A percentile compares a stretch with the other conserved stretches of the same genome.
Evolutionary conservation across 805 yeast species (phyloP).

Genomic region (Wickerhamiella australiensis): DNA sequence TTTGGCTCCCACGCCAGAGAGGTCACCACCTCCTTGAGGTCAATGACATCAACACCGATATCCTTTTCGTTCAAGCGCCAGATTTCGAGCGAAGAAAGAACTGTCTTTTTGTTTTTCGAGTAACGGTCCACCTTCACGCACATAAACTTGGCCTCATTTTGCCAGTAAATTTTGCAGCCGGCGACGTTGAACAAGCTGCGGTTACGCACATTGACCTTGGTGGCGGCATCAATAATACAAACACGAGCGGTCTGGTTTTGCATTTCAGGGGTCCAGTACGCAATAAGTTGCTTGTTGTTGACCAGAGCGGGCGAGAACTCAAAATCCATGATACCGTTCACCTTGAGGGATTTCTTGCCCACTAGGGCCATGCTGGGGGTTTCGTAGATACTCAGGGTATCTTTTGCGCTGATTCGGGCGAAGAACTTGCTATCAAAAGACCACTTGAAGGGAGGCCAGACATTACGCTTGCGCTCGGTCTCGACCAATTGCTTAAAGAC

Average conservation of each 20-base stretch:
- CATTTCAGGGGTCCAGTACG: slow-evolving; percentile 96
- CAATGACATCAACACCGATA: slow-evolving; percentile 89
- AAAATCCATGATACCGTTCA: slow-evolving; percentile 78
- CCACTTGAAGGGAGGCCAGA: slow-evolving; percentile 98
- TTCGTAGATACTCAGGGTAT: slow-evolving; percentile 80
- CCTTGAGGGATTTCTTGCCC: slow-evolving; percentile 74
- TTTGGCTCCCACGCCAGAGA: slow-evolving; percentile 95
- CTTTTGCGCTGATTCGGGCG: slow-evolving; percentile 87
- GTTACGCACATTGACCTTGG: slow-evolving; percentile 73
- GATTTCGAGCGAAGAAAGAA: slow-evolving; percentile 83
- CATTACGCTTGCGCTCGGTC: slow-evolving; percentile 45
- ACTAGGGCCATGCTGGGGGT: slow-evolving; percentile 63
- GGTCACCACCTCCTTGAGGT: slow-evolving; percentile 75
- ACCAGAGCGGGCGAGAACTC: slow-evolving; percentile 91
- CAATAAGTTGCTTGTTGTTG: slow-evolving; percentile 50
- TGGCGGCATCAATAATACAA: slow-evolving; percentile 74
- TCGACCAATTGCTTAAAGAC: slow-evolving; percentile 9
- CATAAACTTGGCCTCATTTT: slow-evolving; percentile 65
- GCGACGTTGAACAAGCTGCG: slow-evolving; percentile 90
- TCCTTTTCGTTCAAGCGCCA: slow-evolving; percentile 79
- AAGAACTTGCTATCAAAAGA: slow-evolving; percentile 83
- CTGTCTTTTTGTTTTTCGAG: slow-evolving; percentile 85
- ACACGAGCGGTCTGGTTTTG: slow-evolving; percentile 91
- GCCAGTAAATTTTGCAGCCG: slow-evolving; percentile 89
- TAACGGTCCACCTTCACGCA: slow-evolving; percentile 96